Percentiles rank a stretch among this genome's conserved stretches.
phyloP scores from a whole-genome alignment of 345 rosid genomes.

The Reutealis trisperma region DNA sequence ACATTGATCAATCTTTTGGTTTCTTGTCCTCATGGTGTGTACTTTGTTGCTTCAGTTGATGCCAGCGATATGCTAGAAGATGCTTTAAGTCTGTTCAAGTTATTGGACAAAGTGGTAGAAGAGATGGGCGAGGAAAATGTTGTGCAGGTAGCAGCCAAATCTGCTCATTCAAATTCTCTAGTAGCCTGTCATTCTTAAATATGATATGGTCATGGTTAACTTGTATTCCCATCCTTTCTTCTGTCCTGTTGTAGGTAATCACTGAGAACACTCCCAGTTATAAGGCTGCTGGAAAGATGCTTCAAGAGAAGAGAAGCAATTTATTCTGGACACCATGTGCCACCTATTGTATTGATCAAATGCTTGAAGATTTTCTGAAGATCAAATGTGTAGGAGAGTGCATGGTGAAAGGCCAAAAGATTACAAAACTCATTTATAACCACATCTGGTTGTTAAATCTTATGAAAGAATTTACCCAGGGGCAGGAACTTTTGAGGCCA shows the following conservation, averaged over 20 bases:
- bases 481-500: slow-evolving; percentile 50
- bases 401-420: slow-evolving; percentile 36
- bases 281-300: slow-evolving; percentile 54
- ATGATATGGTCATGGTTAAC: not conserved
- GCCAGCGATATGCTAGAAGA: slow-evolving; percentile 45
- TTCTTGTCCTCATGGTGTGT: slow-evolving; percentile 45
- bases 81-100: slow-evolving; percentile 40
- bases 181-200: slow-evolving; percentile 4
- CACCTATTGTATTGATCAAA: slow-evolving; percentile 34
- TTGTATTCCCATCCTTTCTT: not conserved
- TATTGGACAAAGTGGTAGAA: slow-evolving; percentile 51
- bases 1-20: slow-evolving; percentile 41
- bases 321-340: slow-evolving; percentile 60
- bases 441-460: slow-evolving; percentile 35
- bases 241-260: slow-evolving; percentile 36
- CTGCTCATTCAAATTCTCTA: not conserved
- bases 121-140: slow-evolving; percentile 55
- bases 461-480: slow-evolving; percentile 46
- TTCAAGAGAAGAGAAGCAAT: slow-evolving; percentile 50
- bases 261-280: slow-evolving; percentile 40
- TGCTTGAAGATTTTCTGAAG: slow-evolving; percentile 43
- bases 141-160: slow-evolving; percentile 37
- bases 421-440: slow-evolving; percentile 44
- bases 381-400: slow-evolving; percentile 41
- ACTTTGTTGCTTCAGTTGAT: slow-evolving; percentile 49